These are phyloP conservation scores for Blastobotrys americana DNA, from an alignment of 805 yeast genomes.

Conservation along the genomic window DNA sequence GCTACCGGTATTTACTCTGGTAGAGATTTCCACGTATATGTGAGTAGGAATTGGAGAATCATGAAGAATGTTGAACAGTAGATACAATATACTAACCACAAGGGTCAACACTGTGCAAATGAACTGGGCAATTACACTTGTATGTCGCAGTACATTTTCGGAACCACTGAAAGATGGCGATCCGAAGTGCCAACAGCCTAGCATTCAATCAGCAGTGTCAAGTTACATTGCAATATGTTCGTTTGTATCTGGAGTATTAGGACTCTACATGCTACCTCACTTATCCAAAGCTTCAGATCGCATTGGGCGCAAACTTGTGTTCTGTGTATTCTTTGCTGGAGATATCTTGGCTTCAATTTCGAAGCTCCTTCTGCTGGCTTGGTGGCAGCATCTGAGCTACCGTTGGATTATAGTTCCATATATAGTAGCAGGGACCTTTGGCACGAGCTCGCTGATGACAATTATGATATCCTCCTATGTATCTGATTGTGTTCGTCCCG, in stretches of 20 bases:
- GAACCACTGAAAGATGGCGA: conserved; percentile 8
- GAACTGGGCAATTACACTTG: conserved; percentile 16
- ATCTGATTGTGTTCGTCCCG: conserved; percentile 11
- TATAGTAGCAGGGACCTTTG: conserved; percentile 9
- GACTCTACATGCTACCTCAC: conserved; percentile 13
- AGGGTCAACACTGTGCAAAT: conserved; percentile 9
- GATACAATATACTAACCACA: no score
- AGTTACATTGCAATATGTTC: conserved; percentile 11
- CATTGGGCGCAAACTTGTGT: conserved; percentile 11
- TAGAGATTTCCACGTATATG: conserved; percentile 4
- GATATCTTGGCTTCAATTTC: conserved; percentile 4
- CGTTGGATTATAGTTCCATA: conserved; percentile 9
- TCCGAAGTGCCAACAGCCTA: conserved; percentile 13
- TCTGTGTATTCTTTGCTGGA: conserved; percentile 12
- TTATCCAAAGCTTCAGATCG: conserved; percentile 12
- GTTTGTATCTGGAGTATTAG: conserved; percentile 12
- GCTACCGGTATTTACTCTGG: conserved; percentile 4
- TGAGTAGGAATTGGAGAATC: no score
- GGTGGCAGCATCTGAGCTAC: conserved; percentile 6
- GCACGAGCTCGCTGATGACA: conserved; percentile 9
- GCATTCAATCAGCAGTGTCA: conserved; percentile 12
- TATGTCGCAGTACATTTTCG: conserved; percentile 9
- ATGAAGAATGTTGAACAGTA: no score
- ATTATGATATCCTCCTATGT: conserved; percentile 15
- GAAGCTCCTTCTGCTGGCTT: conserved; percentile 6